These are phyloP conservation scores for Helianthus tuberosus DNA, from an alignment of 129 eudicot species.

Conservation along the genomic window DNA sequence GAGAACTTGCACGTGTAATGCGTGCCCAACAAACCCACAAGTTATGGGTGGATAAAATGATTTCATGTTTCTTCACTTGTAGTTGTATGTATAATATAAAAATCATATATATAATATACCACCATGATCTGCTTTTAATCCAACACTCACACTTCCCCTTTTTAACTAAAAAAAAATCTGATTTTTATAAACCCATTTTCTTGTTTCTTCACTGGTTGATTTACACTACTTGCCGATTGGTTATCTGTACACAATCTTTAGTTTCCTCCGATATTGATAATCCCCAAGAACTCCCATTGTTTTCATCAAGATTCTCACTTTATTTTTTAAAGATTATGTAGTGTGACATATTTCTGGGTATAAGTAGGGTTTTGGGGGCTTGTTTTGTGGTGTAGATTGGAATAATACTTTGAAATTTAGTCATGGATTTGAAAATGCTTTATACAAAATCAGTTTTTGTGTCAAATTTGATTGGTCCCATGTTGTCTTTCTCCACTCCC, in stretches of 20 bases:
- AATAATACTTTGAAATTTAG: constrained; percentile 23
- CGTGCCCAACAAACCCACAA: neutral
- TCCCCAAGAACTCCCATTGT: constrained; percentile 23
- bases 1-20: neutral
- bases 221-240: constrained; percentile 35
- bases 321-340: neutral
- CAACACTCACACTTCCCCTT: neutral
- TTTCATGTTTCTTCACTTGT: neutral
- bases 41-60: neutral
- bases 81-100: neutral
- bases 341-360: neutral
- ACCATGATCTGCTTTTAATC: neutral
- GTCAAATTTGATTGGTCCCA: constrained; percentile 40
- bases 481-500: constrained; percentile 42
- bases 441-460: constrained; percentile 31
- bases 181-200: constrained; percentile 15
- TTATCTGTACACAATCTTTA: constrained; percentile 35
- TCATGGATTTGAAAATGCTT: constrained; percentile 58
- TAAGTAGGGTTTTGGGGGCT: constrained; percentile 14
- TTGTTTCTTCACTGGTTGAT: constrained; percentile 17
- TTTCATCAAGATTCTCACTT: constrained; percentile 19
- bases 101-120: neutral
- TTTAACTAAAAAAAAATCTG: neutral
- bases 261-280: constrained; percentile 23
- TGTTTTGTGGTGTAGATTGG: constrained; percentile 27